Percentiles rank a stretch among this genome's conserved stretches.
These are phyloP conservation scores for Rhypophila decipiens DNA, from an alignment of 495 filamentous ascomycete genomes.

Conservation along the genomic window DNA sequence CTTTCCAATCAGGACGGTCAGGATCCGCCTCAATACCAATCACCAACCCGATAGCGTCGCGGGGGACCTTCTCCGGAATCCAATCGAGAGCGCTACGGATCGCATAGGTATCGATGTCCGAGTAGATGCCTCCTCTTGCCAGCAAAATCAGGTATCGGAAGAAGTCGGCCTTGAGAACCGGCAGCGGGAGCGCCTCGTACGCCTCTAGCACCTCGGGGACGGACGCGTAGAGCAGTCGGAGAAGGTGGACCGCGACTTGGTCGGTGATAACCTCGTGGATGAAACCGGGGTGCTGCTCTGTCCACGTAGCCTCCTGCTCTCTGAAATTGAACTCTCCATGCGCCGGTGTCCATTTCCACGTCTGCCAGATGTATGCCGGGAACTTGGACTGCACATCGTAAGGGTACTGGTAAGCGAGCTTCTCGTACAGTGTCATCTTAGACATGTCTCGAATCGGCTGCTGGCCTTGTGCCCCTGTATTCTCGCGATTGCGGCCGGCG, in stretches of 20 bases:
- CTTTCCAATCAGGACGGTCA: constrained; percentile 82
- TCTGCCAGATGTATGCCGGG: constrained; percentile 98
- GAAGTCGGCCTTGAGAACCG: constrained; percentile 94
- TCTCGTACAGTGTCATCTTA: constrained; percentile 66
- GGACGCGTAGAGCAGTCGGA: constrained; percentile 79
- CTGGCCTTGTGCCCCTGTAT: constrained; percentile 25
- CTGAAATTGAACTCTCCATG: constrained; percentile 77
- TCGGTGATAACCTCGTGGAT: constrained; percentile 97
- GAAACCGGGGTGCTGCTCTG: constrained; percentile 81
- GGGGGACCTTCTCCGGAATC: constrained; percentile 74
- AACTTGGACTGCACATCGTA: constrained; percentile 85
- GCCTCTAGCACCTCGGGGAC: constrained; percentile 91
- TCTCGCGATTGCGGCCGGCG: constrained; percentile 14
- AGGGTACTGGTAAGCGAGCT: constrained; percentile 86
- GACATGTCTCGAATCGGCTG: constrained; percentile 46
- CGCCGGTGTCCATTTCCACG: constrained; percentile 87
- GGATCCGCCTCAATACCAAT: constrained; percentile 96
- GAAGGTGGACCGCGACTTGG: constrained; percentile 68
- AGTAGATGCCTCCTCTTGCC: constrained; percentile 91
- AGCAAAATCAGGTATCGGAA: constrained; percentile 95
- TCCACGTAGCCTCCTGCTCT: constrained; percentile 83
- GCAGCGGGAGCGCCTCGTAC: constrained; percentile 74
- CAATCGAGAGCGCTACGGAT: constrained; percentile 78
- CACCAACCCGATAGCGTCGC: constrained; percentile 71
- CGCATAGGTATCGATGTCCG: constrained; percentile 90